Evolutionary conservation across 2,329 filamentous ascomycete species (phyloP).

Genomic region (Macrophomina tecta): DNA sequence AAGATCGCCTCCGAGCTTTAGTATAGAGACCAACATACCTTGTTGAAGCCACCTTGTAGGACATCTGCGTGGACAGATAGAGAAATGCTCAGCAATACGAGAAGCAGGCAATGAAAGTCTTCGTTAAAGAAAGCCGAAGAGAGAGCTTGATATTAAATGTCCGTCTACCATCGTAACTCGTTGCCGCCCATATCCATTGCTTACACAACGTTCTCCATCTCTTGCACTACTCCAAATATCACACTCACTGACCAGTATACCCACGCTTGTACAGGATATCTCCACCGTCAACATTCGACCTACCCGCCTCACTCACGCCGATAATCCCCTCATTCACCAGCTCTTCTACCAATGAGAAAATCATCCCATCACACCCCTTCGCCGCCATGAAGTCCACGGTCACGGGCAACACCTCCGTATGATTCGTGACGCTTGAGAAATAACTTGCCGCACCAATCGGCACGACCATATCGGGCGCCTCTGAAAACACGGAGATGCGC

Average conservation of each 20-base stretch:
- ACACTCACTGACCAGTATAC: neutral
- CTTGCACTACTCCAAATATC: too few relatives aligned
- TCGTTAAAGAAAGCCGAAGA: too few relatives aligned
- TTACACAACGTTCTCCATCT: neutral
- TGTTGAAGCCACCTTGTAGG: too few relatives aligned
- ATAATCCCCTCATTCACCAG: constrained; percentile 58
- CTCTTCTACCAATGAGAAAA: constrained; percentile 61
- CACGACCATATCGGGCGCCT: constrained; percentile 55
- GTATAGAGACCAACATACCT: too few relatives aligned
- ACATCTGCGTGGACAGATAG: too few relatives aligned
- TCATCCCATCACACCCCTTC: constrained; percentile 65
- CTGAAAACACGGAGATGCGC: constrained; percentile 56
- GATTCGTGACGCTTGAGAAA: constrained; percentile 54
- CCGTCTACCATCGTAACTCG: too few relatives aligned
- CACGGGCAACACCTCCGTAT: constrained; percentile 62
- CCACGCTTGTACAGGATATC: constrained; percentile 44
- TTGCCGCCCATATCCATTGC: neutral
- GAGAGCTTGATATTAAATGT: too few relatives aligned
- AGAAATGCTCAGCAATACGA: too few relatives aligned
- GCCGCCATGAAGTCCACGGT: constrained; percentile 64
- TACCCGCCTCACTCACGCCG: constrained; percentile 52
- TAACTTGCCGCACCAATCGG: constrained; percentile 50
- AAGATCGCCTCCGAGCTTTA: too few relatives aligned
- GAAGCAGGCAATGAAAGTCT: too few relatives aligned
- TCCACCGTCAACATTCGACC: constrained; percentile 47